Conservation (phyloP, 495 filamentous ascomycete species). For the Trichocladium antarcticum region DNA sequence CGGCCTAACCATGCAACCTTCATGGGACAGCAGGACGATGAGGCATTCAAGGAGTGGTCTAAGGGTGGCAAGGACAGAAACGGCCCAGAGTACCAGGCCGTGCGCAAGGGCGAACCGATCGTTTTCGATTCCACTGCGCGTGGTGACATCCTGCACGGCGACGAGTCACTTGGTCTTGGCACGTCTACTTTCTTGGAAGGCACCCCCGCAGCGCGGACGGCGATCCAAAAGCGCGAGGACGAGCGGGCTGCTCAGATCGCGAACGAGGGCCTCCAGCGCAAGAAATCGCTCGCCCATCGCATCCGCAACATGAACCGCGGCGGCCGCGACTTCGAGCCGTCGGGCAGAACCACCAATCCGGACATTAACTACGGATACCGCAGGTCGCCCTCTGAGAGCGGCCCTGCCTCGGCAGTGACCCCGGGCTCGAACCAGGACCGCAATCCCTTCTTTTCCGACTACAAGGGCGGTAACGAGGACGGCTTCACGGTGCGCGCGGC, state of each 20-base stretch:
- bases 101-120: slow-evolving; percentile 31
- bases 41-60: slow-evolving; percentile 73
- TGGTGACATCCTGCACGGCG: slow-evolving; percentile 66
- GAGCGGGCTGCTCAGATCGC: slow-evolving; percentile 44
- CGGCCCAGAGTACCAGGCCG: background rate
- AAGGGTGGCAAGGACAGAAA: slow-evolving; percentile 23
- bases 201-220: slow-evolving; percentile 72
- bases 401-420: slow-evolving; percentile 58
- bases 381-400: slow-evolving; percentile 42
- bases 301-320: slow-evolving; percentile 56
- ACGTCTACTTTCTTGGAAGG: slow-evolving; percentile 95
- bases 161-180: slow-evolving; percentile 74
- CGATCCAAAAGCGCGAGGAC: slow-evolving; percentile 65
- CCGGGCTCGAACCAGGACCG: slow-evolving; percentile 51
- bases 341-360: slow-evolving; percentile 43
- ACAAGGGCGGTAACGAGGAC: slow-evolving; percentile 39
- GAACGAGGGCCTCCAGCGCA: slow-evolving; percentile 63
- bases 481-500: slow-evolving; percentile 31
- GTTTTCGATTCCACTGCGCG: slow-evolving; percentile 41
- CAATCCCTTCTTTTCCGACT: slow-evolving; percentile 86
- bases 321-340: slow-evolving; percentile 40
- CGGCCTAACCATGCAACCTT: slow-evolving; percentile 75
- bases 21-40: slow-evolving; percentile 64
- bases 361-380: slow-evolving; percentile 31
- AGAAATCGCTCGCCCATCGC: slow-evolving; percentile 86